Evolutionary conservation across 257 asterid species (phyloP).

Genomic region (Cinchona pubescens): DNA sequence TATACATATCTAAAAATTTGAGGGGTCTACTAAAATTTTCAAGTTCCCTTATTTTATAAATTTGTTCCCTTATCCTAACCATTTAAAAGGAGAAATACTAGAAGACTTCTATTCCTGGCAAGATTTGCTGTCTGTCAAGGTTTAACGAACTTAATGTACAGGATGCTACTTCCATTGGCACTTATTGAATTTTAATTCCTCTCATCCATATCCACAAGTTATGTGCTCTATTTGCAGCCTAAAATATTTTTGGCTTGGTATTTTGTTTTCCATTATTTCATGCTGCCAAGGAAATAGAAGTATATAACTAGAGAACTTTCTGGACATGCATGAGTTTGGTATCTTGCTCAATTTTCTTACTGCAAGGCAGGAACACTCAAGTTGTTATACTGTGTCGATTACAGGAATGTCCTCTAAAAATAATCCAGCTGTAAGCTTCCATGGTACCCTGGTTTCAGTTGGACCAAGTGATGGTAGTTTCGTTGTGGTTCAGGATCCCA

Average conservation of each 20-base stretch:
- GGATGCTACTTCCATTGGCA: neutral
- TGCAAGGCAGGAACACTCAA: neutral
- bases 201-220: neutral
- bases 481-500: slow-evolving; percentile 19
- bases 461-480: slow-evolving; percentile 16
- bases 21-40: neutral
- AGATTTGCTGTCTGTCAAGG: neutral
- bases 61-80: neutral
- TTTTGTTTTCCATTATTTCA: neutral
- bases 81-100: neutral
- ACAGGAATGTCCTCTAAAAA: slow-evolving; percentile 42
- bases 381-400: neutral
- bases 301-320: neutral
- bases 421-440: slow-evolving; percentile 21
- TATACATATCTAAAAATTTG: neutral
- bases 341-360: neutral
- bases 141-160: neutral
- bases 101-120: neutral
- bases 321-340: neutral
- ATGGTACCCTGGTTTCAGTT: slow-evolving; percentile 14
- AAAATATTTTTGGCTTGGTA: neutral
- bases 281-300: neutral
- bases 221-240: neutral
- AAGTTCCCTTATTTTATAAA: neutral
- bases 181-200: neutral